A percentile compares a stretch with the other conserved stretches of the same genome.
Conservation (phyloP, 768 basidiomycete species). For the Agrocybe pediades region DNA sequence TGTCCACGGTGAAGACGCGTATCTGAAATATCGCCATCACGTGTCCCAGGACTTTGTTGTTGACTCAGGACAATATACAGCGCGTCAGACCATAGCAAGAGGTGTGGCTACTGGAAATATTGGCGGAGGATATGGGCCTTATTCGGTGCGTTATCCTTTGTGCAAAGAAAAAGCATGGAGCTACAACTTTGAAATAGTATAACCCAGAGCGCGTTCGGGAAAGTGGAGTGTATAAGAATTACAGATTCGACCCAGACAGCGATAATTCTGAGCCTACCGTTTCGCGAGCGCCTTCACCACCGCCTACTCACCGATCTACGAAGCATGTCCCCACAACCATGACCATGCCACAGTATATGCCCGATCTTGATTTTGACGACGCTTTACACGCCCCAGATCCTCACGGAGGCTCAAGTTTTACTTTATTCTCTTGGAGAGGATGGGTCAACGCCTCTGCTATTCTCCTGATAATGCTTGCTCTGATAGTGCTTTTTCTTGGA, state of each 20-base stretch:
- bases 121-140: conserved; percentile 83
- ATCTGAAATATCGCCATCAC: conserved; percentile 20
- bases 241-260: conserved; percentile 57
- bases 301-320: conserved; percentile 28
- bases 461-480: conserved; percentile 61
- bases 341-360: conserved; percentile 70
- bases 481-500: conserved; percentile 83
- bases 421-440: conserved; percentile 80
- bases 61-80: conserved; percentile 28
- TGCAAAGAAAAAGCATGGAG: not conserved
- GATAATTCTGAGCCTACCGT: conserved; percentile 34
- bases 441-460: conserved; percentile 79
- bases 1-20: conserved; percentile 19
- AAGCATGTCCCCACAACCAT: conserved; percentile 45
- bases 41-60: conserved; percentile 22
- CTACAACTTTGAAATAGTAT: conserved; percentile 43
- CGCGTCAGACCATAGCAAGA: conserved; percentile 62
- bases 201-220: conserved; percentile 52
- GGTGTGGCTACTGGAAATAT: conserved; percentile 80
- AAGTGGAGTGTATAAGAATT: conserved; percentile 44
- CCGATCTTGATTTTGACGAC: conserved; percentile 88
- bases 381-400: conserved; percentile 87
- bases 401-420: conserved; percentile 63
- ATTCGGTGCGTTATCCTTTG: conserved; percentile 57
- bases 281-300: not conserved